Evolutionary conservation across 164 flowering plant genomes (phyloP), one percentile per base, ranked within the genome.

Genomic region (Tinospora cordifolia): DNA sequence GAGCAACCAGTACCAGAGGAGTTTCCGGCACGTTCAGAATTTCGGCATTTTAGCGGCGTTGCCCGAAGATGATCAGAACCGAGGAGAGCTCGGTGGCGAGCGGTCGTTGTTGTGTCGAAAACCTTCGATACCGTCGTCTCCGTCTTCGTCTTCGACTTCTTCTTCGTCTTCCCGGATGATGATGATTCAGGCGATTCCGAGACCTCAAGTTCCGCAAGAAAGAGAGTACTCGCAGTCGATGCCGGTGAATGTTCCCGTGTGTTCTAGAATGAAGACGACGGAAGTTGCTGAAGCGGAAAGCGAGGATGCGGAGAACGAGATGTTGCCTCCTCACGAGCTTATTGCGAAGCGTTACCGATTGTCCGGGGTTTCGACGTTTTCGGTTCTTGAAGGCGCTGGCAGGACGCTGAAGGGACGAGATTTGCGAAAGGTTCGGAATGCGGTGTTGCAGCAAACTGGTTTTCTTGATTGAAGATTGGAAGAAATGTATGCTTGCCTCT

Each of bases 381-480:
- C 97, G 26, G 88, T 91, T 70, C 83, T 89, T 14, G 97, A 91
- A 83, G 97, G 97, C 25, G 89, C 73, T 12, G 97, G 97, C 21
- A 83, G 97, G 79, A 91, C 97, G 1, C 74, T 91, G 69, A 91
- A 91, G 70, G 97, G 97, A 67, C 83, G 97, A 66, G 97, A 91
- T 88, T 82, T 89, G 25, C 78, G 90, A 4, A 87, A 79, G 77
- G 94, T 89, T 30, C 80, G 97, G 25, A 88, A 91, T 60, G 92
- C 91, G 15, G 83, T 89, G 62, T 88, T 80, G 83, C 84, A 84
- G 34, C 63, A 76, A 72, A 91, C 97, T 71, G 94, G 94, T 58
- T 91, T 91, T 78, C 81, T 87, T 59, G 90, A 88, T 77, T 90
- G 79, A 84, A 2, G 24, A 66, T 40, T n/a, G 21, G 21, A 7